These are phyloP conservation scores for Blepharisma japonicum DNA, from an alignment of 73 alveolate species.

Conservation along the genomic window DNA sequence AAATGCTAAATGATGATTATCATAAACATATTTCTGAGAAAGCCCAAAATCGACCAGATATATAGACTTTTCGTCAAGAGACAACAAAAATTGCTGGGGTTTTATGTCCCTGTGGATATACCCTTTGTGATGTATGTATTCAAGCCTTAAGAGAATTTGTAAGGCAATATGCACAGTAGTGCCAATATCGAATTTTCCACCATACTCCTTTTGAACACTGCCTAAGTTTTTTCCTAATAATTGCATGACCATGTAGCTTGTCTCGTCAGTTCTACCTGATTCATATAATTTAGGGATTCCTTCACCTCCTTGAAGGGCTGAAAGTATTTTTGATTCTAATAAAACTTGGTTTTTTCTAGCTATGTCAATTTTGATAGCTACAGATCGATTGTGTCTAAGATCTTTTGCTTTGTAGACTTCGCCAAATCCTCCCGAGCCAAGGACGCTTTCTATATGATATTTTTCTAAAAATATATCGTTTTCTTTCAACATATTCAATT, in stretches of 20 bases:
- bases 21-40: neutral
- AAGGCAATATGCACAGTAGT: neutral
- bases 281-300: constrained; percentile 1
- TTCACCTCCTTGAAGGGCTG: constrained; percentile 12
- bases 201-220: neutral
- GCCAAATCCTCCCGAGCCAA: constrained; percentile 20
- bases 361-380: constrained; percentile 1
- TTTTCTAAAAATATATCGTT: neutral
- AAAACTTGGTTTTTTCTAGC: neutral
- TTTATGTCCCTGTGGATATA: neutral
- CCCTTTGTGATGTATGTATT: neutral
- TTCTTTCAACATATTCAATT: neutral
- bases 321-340: neutral
- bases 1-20: constrained; percentile 12
- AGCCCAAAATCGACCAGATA: constrained; percentile 7
- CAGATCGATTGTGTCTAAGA: neutral
- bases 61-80: neutral
- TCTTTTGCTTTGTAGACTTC: constrained; percentile 10
- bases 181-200: neutral
- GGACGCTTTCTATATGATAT: neutral
- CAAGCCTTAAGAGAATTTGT: neutral
- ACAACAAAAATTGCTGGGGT: neutral
- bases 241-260: neutral
- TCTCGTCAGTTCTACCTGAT: neutral
- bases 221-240: neutral